Evolutionary conservation across 73 alveolate species (phyloP).

Genomic region (Symbiodinium pilosum): DNA sequence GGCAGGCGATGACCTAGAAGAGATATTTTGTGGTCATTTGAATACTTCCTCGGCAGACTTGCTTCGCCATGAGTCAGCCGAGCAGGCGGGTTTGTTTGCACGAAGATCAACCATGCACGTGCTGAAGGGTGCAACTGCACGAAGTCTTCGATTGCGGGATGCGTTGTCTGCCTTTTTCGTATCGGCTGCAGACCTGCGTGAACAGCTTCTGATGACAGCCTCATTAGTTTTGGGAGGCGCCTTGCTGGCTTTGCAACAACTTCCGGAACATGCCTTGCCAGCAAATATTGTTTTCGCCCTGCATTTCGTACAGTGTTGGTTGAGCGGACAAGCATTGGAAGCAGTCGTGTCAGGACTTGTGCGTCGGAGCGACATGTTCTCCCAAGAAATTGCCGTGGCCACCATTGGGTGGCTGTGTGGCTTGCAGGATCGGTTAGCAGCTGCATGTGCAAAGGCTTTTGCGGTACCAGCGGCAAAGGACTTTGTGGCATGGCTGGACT

Average conservation of each 20-base stretch:
- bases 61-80: slow-evolving; percentile 25
- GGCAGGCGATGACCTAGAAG: background rate
- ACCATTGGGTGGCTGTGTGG: slow-evolving; percentile 64
- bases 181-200: slow-evolving; percentile 8
- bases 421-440: slow-evolving; percentile 33
- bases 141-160: background rate
- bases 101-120: background rate
- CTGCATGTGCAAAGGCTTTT: background rate
- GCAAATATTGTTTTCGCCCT: background rate
- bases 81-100: slow-evolving; percentile 54
- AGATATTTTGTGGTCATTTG: background rate
- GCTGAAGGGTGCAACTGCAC: background rate
- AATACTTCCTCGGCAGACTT: background rate
- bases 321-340: slow-evolving; percentile 6
- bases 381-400: background rate
- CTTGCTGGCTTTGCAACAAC: background rate
- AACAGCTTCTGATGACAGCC: slow-evolving; percentile 26
- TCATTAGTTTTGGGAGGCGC: slow-evolving; percentile 31
- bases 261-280: background rate
- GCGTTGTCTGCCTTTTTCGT: background rate
- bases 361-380: background rate
- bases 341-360: background rate
- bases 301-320: slow-evolving; percentile 31
- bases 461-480: background rate
- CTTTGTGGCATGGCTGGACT: slow-evolving; percentile 21